These are phyloP conservation scores for Castanea crenata DNA, from an alignment of 306 rosid species.

Conservation along the genomic window DNA sequence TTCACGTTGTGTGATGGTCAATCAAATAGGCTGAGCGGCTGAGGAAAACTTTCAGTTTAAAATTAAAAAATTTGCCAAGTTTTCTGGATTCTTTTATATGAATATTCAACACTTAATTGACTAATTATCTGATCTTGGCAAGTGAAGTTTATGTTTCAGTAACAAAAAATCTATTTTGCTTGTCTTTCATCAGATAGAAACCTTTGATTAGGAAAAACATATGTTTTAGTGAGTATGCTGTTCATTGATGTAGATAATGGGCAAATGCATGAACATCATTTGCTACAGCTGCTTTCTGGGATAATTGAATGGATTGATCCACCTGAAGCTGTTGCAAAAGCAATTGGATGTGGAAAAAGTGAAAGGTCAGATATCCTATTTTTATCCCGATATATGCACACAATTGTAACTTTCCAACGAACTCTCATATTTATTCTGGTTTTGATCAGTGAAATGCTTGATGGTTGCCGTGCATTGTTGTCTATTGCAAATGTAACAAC, in stretches of 20 bases:
- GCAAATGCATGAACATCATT: slow-evolving; percentile 76
- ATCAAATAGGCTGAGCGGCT: neutral
- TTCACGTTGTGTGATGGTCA: neutral
- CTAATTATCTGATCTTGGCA: neutral
- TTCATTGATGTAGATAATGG: slow-evolving; percentile 56
- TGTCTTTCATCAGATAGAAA: slow-evolving; percentile 1
- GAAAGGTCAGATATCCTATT: slow-evolving; percentile 58
- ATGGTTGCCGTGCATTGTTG: slow-evolving; percentile 92
- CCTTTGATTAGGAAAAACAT: slow-evolving; percentile 21
- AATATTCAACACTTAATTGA: neutral
- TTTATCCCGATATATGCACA: neutral
- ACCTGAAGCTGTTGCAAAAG: slow-evolving; percentile 72
- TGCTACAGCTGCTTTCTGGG: slow-evolving; percentile 75
- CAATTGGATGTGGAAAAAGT: slow-evolving; percentile 75
- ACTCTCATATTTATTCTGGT: slow-evolving; percentile 30
- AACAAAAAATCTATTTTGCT: neutral
- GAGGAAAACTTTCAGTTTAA: neutral
- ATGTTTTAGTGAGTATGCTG: slow-evolving; percentile 22
- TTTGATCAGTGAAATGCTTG: slow-evolving; percentile 86
- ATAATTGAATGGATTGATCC: slow-evolving; percentile 94
- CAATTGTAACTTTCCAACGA: neutral
- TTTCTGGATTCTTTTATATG: neutral
- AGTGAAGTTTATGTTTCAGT: slow-evolving; percentile 12
- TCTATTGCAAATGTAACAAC: slow-evolving; percentile 75
- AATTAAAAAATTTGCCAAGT: neutral